Base-by-base conservation (phyloP, 2,329 filamentous ascomycete species). In the Thelonectria blattea region DNA sequence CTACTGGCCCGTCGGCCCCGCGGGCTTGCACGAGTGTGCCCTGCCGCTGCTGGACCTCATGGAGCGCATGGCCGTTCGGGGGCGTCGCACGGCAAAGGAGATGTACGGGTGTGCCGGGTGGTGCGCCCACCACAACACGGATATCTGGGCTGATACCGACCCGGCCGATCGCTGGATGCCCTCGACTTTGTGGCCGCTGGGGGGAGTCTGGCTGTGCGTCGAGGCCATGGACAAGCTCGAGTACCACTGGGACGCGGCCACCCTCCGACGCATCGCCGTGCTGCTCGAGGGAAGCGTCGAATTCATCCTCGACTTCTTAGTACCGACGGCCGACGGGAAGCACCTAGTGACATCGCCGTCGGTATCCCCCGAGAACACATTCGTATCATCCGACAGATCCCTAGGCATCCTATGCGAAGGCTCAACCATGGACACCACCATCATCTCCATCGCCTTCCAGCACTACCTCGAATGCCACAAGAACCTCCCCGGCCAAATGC, bases 1-100 rank as follows among this genome's bases (percentile, higher is more conserved):
- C 62, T 84, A 84, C 65, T 84, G 81, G 81, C 73, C 72, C 0
- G 71, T 70, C 1, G 68, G 72, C 5, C 57, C 69, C 3, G 73
- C 71, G 4, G 74, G 73, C 5, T 63, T 78, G 0, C 62, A 77
- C 1, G 78, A 81, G 43, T 77, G 74, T 3, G 75, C 80, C 17
- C 54, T 72, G 2, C 79, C 81, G 0, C 56, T 84, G 0, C 78
- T 82, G 34, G 76, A 62, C 64, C 62, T 60, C 41, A 24, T 60
- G 67, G 64, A 72, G 15, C 50, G 58, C 3, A 66, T 73, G 63
- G 64, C 64, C 0, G 54, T 65, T 24, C 62, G 59, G 9, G 82
- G 66, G 0, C 66, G 69, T 5, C 69, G 71, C 7, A 74, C 76
- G 2, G 76, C 75, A 17, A 58, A 66, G 45, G 59, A 64, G 5